A percentile compares a stretch with the other conserved stretches of the same genome.
These are phyloP conservation scores for Plicaturopsis crispa DNA, from an alignment of 768 basidiomycete genomes.

Conservation along the genomic window DNA sequence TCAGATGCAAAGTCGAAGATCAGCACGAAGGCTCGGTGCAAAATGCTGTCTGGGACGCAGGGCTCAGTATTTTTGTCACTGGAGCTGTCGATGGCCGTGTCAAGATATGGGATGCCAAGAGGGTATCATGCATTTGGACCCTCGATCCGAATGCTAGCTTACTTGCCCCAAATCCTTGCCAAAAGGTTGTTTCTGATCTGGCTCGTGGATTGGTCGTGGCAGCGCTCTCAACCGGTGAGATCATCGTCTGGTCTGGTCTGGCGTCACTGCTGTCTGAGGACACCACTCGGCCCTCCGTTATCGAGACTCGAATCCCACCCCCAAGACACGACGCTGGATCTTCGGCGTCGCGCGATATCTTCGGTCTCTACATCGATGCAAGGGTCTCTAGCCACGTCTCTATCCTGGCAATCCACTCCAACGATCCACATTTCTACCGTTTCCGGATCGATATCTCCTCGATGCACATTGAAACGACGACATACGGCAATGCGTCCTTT, in stretches of 20 bases:
- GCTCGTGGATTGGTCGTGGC: slow-evolving; percentile 38
- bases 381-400: slow-evolving; percentile 8
- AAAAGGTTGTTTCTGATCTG: slow-evolving; percentile 39
- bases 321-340: slow-evolving; percentile 11
- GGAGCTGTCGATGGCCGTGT: slow-evolving; percentile 56
- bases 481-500: slow-evolving; percentile 46
- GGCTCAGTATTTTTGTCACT: slow-evolving; percentile 33
- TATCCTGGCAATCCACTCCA: slow-evolving; percentile 44
- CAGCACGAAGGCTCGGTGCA: slow-evolving; percentile 56
- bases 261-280: slow-evolving; percentile 14
- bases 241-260: slow-evolving; percentile 49
- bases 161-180: slow-evolving; percentile 38
- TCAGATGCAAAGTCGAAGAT: slow-evolving; percentile 45
- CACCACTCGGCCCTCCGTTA: slow-evolving; percentile 12
- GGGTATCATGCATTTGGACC: slow-evolving; percentile 54
- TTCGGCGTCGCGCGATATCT: neutral
- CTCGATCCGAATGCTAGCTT: slow-evolving; percentile 30
- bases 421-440: slow-evolving; percentile 47
- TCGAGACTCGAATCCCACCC: slow-evolving; percentile 27
- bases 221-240: slow-evolving; percentile 49
- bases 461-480: slow-evolving; percentile 23
- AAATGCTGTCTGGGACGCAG: slow-evolving; percentile 45
- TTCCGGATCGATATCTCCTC: slow-evolving; percentile 26
- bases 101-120: slow-evolving; percentile 66
- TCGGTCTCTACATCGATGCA: neutral